Evolutionary conservation across 2,329 filamentous ascomycete species (phyloP).

Genomic region (Huntiella decipiens): DNA sequence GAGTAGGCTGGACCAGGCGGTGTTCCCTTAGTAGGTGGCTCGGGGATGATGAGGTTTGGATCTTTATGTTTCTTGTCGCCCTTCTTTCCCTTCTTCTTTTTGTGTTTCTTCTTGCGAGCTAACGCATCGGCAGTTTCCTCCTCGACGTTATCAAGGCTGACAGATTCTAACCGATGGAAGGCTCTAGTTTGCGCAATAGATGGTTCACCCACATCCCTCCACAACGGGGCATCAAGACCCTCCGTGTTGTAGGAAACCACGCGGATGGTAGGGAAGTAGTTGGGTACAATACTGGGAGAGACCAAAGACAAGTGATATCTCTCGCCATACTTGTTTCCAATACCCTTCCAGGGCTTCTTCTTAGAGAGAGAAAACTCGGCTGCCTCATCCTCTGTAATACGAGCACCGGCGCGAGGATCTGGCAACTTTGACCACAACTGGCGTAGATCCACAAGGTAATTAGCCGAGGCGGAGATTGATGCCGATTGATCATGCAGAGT

Average conservation of each 20-base stretch:
- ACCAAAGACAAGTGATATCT: conserved; percentile 68
- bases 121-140: conserved; percentile 14
- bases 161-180: conserved; percentile 17
- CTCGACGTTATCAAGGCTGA: conserved; percentile 8
- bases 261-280: conserved; percentile 76
- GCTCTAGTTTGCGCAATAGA: conserved; percentile 15
- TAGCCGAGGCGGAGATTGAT: conserved; percentile 23
- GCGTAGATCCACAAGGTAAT: conserved; percentile 65
- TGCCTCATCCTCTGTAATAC: conserved; percentile 6
- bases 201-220: conserved; percentile 6
- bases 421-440: conserved; percentile 62
- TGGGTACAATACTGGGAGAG: conserved; percentile 75
- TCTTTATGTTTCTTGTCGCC: conserved; percentile 30
- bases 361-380: conserved; percentile 19
- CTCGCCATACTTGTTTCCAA: conserved; percentile 69
- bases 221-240: conserved; percentile 44
- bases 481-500: conserved; percentile 16
- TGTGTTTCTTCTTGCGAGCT: conserved; percentile 18
- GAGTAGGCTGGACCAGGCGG: conserved; percentile 81
- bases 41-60: conserved; percentile 45
- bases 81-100: conserved; percentile 25
- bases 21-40: conserved; percentile 50
- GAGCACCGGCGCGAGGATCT: conserved; percentile 20
- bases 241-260: conserved; percentile 88
- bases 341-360: conserved; percentile 34